A percentile compares a stretch with the other conserved stretches of the same genome.
Evolutionary conservation across 2,329 filamentous ascomycete genomes (phyloP).

Genomic region (Ceratocystis papillata): DNA sequence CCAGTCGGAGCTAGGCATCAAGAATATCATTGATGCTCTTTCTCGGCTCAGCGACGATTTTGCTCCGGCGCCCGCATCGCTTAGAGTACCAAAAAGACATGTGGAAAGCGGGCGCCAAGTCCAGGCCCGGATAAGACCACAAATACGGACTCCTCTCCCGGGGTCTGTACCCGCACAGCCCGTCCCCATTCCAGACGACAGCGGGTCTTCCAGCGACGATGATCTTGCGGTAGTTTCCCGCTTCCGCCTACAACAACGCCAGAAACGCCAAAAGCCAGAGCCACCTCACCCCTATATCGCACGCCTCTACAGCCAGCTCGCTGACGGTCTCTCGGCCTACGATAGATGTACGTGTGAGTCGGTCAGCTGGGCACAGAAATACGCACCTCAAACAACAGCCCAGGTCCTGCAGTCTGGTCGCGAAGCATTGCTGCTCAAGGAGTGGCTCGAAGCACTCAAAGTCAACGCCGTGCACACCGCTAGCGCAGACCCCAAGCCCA

Average conservation of each 20-base stretch:
- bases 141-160: slow-evolving; percentile 34
- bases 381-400: slow-evolving; percentile 56
- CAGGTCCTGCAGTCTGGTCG: slow-evolving; percentile 66
- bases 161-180: slow-evolving; percentile 1
- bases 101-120: slow-evolving; percentile 49
- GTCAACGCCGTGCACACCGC: slow-evolving; percentile 66
- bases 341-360: slow-evolving; percentile 68
- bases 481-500: slow-evolving; percentile 29
- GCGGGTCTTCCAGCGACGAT: slow-evolving; percentile 30
- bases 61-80: slow-evolving; percentile 36
- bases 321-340: slow-evolving; percentile 59
- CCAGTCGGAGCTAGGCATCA: slow-evolving; percentile 28
- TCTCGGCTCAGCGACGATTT: slow-evolving; percentile 34
- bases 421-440: slow-evolving; percentile 59
- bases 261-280: not conserved
- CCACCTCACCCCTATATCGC: slow-evolving; percentile 47
- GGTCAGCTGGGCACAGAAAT: slow-evolving; percentile 70
- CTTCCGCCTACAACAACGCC: not conserved
- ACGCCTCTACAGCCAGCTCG: slow-evolving; percentile 50
- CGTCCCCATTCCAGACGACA: not conserved
- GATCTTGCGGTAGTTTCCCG: slow-evolving; percentile 28
- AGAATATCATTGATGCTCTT: slow-evolving; percentile 28
- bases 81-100: slow-evolving; percentile 45
- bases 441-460: slow-evolving; percentile 70
- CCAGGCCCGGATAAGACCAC: slow-evolving; percentile 38